phyloP scores from a whole-genome alignment of 1,284 basidiomycete genomes.

The Malassezia obtusa region DNA sequence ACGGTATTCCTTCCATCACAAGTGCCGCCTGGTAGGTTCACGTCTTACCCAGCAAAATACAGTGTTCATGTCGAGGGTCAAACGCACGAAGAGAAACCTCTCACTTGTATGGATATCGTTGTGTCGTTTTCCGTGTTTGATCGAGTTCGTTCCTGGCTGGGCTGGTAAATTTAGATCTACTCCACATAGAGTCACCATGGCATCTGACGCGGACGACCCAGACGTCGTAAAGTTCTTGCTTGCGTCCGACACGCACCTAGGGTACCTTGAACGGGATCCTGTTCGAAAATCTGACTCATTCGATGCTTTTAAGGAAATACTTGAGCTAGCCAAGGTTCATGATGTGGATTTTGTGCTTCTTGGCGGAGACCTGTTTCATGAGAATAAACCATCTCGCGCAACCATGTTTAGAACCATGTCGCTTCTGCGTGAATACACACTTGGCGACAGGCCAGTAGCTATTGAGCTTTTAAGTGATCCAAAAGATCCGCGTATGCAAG shows the following conservation, averaged over 20 bases:
- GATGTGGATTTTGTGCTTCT: conserved; percentile 58
- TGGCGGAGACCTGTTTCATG: conserved; percentile 93
- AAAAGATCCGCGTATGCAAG: conserved; percentile 56
- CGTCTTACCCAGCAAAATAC: conserved; percentile 64
- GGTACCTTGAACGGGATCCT: conserved; percentile 87
- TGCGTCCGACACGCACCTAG: conserved; percentile 56
- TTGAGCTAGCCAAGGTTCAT: conserved; percentile 76
- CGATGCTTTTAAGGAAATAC: conserved; percentile 85
- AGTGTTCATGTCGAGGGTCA: conserved; percentile 62
- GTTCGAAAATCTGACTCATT: conserved; percentile 89
- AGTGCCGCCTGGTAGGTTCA: conserved; percentile 32
- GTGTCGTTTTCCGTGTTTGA: conserved; percentile 2
- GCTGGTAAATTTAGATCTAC: neutral
- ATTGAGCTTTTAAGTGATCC: conserved; percentile 87
- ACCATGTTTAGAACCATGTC: conserved; percentile 66
- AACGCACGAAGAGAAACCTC: conserved; percentile 58
- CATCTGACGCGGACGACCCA: neutral
- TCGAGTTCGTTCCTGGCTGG: neutral
- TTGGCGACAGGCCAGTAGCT: conserved; percentile 76
- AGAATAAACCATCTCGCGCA: conserved; percentile 85
- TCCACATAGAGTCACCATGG: conserved; percentile 3
- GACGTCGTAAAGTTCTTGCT: conserved; percentile 20
- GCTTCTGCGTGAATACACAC: conserved; percentile 76
- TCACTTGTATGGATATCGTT: conserved; percentile 1
- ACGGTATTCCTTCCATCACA: conserved; percentile 39